Evolutionary conservation across 192 early-diverging fungal genomes (phyloP).

Genomic region (Gonapodya prolifera): DNA sequence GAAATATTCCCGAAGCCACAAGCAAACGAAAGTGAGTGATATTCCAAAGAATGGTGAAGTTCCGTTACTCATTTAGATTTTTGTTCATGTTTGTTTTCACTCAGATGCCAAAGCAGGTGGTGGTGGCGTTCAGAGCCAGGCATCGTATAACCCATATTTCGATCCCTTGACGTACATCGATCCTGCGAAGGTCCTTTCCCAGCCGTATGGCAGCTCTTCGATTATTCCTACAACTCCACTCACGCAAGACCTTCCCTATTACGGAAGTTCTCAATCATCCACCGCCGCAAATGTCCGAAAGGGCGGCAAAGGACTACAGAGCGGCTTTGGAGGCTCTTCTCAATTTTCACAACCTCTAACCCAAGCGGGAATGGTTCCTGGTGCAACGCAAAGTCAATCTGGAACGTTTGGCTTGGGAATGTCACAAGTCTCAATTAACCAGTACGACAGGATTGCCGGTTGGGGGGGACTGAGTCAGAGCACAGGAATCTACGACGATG

Average conservation of each 20-base stretch:
- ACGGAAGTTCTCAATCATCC: neutral
- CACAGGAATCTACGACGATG: neutral
- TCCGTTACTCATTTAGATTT: neutral
- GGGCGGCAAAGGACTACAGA: neutral
- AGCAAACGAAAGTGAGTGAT: neutral
- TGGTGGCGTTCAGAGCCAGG: neutral
- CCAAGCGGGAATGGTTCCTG: neutral
- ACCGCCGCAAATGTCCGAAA: neutral
- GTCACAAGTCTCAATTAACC: neutral
- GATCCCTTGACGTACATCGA: neutral
- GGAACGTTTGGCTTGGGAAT: neutral
- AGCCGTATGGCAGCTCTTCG: neutral
- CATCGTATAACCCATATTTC: neutral
- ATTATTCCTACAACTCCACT: neutral
- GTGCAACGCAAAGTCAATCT: neutral
- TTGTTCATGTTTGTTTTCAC: neutral
- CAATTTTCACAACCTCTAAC: neutral
- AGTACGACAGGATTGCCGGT: slow-evolving; percentile 1
- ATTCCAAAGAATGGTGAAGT: neutral
- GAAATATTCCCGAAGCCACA: neutral
- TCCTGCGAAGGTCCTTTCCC: neutral
- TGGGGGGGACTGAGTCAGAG: neutral
- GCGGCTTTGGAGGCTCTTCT: neutral
- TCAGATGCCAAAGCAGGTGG: too few species aligned
- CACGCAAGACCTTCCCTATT: neutral